Base-by-base conservation (phyloP, 139 green algal species). In the Pedinophyceae sp. region DNA sequence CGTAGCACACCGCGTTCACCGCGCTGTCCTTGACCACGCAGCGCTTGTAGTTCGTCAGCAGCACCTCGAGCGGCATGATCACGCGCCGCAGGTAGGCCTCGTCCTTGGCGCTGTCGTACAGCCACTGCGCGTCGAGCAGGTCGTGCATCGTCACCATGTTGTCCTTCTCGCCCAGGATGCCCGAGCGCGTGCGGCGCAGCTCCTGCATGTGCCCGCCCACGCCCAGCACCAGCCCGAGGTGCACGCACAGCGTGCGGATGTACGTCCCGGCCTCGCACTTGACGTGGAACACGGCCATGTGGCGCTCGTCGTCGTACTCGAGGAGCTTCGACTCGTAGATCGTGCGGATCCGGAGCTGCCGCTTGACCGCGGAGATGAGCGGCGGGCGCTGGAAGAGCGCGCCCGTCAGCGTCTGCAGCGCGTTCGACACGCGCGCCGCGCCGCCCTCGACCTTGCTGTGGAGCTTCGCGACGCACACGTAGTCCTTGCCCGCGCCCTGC, bases 71-170 rank as follows among this genome's bases (percentile, higher is more conserved):
- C 1, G 88, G 88, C 88, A 97, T 94, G 51, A 97, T 74, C 15
- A 84, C 76, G 24, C 87, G 68, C 2, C 87, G 74, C 53, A 97
- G 68, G 74, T 97, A 97, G 0, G 63, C 56, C 64, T 97, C 89
- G 60, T 97, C 85, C 48, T 86, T 80, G 59, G 78, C 75, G 62
- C 93, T 97, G 75, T 97, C 89, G 56, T 82, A 83, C 38, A 75
- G 20, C 81, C 80, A 96, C 70, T 93, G 80, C 20, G 91, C 91
- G 63, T 98, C 91, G 30, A 98, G 73, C 34, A 98, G 56, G 73
- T 98, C 91, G 61, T 98, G 91, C 91, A 97, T 96, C n/a, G 88
- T 96, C 16, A 93, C 83, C 84, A 98, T 88, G 75, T 96, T 96
- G 58, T 96, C 77, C n/a, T 53, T 46, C 70, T 98, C 91, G n/a